A percentile compares a stretch with the other conserved stretches of the same genome.
phyloP scores from a whole-genome alignment of 1,284 basidiomycete genomes.

The Peniophora sp. region DNA sequence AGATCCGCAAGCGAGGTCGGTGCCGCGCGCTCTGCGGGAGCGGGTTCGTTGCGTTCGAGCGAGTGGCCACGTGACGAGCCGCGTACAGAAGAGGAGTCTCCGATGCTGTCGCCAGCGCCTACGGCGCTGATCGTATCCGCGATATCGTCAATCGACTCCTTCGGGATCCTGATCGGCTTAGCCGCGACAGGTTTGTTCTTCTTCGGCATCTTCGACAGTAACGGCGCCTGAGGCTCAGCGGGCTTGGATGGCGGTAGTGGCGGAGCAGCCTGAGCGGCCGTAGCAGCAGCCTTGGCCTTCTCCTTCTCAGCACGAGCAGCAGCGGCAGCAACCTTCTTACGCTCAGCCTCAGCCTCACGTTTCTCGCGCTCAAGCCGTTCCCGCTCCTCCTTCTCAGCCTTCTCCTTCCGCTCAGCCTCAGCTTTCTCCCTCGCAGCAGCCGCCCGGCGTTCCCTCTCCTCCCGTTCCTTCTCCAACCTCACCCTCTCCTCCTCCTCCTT shows the following conservation, averaged over 20 bases:
- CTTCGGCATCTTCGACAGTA: constrained; percentile 73
- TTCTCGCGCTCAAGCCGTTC: constrained; percentile 20
- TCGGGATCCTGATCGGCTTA: constrained; percentile 50
- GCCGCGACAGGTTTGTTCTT: constrained; percentile 57
- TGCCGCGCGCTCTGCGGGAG: constrained; percentile 16
- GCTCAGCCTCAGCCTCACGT: constrained; percentile 20
- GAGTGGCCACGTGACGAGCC: constrained; percentile 51
- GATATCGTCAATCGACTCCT: constrained; percentile 40
- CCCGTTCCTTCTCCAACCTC: constrained; percentile 22
- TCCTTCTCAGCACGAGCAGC: no score
- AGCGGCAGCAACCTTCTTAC: constrained; percentile 22
- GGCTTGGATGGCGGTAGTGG: constrained; percentile 13
- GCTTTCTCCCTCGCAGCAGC: constrained; percentile 16
- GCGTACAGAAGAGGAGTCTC: constrained; percentile 35
- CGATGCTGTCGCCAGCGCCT: constrained; percentile 30
- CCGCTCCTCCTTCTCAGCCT: constrained; percentile 13
- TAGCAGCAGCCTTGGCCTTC: constrained; percentile 8
- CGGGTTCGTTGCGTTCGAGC: constrained; percentile 29
- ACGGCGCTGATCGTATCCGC: constrained; percentile 34
- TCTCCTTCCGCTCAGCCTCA: constrained; percentile 19
- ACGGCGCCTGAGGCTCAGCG: constrained; percentile 50
- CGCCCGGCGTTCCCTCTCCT: constrained; percentile 19
- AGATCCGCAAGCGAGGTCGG: constrained; percentile 51
- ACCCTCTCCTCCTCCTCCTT: constrained; percentile 14
- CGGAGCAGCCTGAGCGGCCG: constrained; percentile 7